Conservation (phyloP, 305 asterid genomes). For the Solanum aculeatissimum region DNA sequence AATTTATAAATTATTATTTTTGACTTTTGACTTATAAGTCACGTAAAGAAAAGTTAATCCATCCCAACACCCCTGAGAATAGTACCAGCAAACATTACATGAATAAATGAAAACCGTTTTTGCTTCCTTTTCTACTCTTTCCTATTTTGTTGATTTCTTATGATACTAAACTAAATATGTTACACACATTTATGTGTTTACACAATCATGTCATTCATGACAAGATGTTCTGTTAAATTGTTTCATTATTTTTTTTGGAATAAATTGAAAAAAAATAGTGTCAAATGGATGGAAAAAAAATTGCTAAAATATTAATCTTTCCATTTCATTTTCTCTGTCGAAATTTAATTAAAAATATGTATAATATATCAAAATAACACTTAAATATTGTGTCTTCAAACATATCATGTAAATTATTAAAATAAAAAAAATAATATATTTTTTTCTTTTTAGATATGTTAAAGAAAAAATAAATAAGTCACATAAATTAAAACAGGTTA, state of each 20-base stretch:
- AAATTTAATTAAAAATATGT: background rate
- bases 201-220: background rate
- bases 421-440: background rate
- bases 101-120: background rate
- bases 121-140: background rate
- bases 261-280: background rate
- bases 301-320: background rate
- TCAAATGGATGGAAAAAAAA: background rate
- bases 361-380: background rate
- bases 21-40: too few species aligned
- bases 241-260: background rate
- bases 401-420: background rate
- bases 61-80: too few species aligned
- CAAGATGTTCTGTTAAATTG: background rate
- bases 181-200: background rate
- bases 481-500: background rate
- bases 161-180: background rate
- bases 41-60: too few species aligned
- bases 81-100: background rate
- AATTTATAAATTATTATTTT: too few species aligned
- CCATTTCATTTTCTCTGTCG: background rate
- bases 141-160: background rate
- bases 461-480: background rate
- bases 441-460: background rate
- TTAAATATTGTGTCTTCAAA: background rate